Evolutionary conservation across 2,329 filamentous ascomycete species (phyloP).

Genomic region (Trichoderma sp.): DNA sequence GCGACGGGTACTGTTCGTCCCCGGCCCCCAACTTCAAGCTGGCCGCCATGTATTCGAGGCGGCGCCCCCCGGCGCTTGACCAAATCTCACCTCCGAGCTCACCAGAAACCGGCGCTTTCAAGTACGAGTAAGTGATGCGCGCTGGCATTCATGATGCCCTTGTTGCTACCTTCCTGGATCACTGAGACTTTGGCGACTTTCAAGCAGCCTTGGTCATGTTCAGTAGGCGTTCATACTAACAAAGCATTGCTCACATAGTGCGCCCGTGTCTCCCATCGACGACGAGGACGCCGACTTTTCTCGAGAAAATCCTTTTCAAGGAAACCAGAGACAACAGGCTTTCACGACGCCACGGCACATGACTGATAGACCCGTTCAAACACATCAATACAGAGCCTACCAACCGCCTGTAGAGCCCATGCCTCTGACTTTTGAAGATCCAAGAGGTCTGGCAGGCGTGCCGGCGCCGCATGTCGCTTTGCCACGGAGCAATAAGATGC

Average conservation of each 20-base stretch:
- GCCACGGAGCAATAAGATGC: conserved; percentile 17
- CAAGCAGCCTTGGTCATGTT: background rate
- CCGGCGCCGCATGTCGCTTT: conserved; percentile 2
- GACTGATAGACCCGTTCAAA: conserved; percentile 3
- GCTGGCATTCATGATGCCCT: conserved; percentile 1
- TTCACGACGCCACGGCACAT: conserved; percentile 28
- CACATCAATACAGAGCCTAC: conserved; percentile 5
- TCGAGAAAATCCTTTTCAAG: conserved; percentile 37
- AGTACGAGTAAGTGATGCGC: conserved; percentile 47
- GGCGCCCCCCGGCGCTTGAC: conserved; percentile 48
- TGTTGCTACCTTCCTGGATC: background rate
- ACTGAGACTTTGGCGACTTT: background rate
- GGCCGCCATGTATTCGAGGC: conserved; percentile 37
- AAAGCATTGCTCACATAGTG: conserved; percentile 36
- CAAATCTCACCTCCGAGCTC: conserved; percentile 62
- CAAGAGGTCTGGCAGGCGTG: conserved; percentile 2
- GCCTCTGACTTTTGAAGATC: background rate
- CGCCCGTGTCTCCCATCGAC: conserved; percentile 57
- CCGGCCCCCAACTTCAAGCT: conserved; percentile 45
- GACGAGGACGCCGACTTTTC: conserved; percentile 49
- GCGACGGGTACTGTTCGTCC: conserved; percentile 31
- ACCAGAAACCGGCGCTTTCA: conserved; percentile 49
- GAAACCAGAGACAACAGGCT: conserved; percentile 30
- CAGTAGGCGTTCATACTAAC: background rate
- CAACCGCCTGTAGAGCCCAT: conserved; percentile 30